Evolutionary conservation across 1,284 basidiomycete species (phyloP).

Genomic region (Puccinia polysora): DNA sequence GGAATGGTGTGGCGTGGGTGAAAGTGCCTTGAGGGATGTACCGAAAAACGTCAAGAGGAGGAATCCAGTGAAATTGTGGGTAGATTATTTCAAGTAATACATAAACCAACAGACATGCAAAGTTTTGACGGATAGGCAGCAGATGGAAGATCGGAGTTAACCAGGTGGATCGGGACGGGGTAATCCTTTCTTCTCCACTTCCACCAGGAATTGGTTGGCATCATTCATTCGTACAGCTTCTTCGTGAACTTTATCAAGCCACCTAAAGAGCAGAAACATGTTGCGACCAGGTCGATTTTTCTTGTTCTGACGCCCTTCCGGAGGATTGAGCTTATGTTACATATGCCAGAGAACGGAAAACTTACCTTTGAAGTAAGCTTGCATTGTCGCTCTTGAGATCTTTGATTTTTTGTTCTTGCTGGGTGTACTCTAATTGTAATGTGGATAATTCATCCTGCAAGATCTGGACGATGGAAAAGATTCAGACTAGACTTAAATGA

Average conservation of each 20-base stretch:
- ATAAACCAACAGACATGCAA: no score
- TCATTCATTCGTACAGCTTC: slow-evolving; percentile 95
- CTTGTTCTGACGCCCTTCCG: background rate
- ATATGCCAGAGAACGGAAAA: background rate
- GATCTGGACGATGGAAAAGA: slow-evolving; percentile 59
- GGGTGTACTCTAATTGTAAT: slow-evolving; percentile 78
- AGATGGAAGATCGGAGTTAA: background rate
- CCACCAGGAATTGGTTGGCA: slow-evolving; percentile 39
- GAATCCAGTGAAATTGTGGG: no score
- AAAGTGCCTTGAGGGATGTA: no score
- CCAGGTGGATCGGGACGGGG: slow-evolving; percentile 19
- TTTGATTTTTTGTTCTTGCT: slow-evolving; percentile 79
- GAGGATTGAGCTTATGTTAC: background rate
- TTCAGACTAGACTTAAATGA: background rate
- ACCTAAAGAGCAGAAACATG: slow-evolving; percentile 52
- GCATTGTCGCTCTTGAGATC: slow-evolving; percentile 86
- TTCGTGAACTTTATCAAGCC: slow-evolving; percentile 87
- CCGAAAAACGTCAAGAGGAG: no score
- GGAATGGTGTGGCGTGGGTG: no score
- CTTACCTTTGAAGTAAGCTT: slow-evolving; percentile 71
- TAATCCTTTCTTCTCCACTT: slow-evolving; percentile 42
- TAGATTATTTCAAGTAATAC: no score
- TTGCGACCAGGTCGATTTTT: background rate
- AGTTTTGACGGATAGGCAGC: background rate
- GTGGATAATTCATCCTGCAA: slow-evolving; percentile 90